Evolutionary conservation across 805 yeast genomes (phyloP).

Genomic region (Wickerhamiella occidentalis): DNA sequence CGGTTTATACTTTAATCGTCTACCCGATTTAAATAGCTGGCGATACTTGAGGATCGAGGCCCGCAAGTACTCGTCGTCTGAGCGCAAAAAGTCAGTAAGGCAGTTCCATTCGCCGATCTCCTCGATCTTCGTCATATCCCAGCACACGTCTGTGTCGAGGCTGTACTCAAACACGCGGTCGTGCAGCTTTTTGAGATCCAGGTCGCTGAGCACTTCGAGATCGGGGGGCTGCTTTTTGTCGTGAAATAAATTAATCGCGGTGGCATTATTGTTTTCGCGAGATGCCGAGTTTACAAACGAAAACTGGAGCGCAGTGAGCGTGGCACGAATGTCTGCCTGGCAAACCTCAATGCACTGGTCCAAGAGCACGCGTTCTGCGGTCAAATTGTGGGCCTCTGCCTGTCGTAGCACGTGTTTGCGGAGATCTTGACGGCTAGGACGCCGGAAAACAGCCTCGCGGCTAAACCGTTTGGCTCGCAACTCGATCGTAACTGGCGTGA

Average conservation of each 20-base stretch:
- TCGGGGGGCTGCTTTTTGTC: neutral
- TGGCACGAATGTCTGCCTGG: conserved; percentile 10
- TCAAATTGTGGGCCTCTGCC: neutral
- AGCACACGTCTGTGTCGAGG: conserved; percentile 10
- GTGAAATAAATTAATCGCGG: neutral
- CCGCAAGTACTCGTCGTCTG: conserved; percentile 3
- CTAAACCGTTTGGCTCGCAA: neutral
- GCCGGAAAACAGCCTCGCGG: neutral
- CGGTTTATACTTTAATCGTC: neutral
- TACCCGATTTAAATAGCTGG: conserved; percentile 5
- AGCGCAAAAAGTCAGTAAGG: neutral
- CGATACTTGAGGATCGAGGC: conserved; percentile 4
- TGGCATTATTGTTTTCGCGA: neutral
- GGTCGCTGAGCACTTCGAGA: neutral
- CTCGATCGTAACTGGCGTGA: neutral
- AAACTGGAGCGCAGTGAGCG: conserved; percentile 7
- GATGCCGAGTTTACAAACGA: conserved; percentile 2
- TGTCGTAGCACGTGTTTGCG: neutral
- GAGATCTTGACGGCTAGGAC: conserved; percentile 1
- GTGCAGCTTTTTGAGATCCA: conserved; percentile 3
- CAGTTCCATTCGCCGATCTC: conserved; percentile 10
- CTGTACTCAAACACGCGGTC: conserved; percentile 6
- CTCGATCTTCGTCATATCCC: conserved; percentile 10
- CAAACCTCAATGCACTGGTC: neutral
- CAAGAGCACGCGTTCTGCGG: neutral